Evolutionary conservation across 306 rosid species (phyloP).

Genomic region (Prunus dulcis): DNA sequence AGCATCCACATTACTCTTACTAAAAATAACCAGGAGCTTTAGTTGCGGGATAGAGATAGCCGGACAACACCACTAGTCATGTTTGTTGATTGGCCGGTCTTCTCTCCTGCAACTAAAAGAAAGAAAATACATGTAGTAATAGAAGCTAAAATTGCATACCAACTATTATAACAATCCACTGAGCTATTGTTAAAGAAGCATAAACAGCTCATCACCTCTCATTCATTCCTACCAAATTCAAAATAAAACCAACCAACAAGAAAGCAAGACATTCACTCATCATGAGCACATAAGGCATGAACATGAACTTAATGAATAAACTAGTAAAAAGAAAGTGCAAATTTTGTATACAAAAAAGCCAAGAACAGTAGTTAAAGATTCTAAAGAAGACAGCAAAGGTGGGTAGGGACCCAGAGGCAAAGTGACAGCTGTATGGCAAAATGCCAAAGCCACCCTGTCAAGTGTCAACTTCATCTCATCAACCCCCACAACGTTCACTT

Average conservation of each 20-base stretch:
- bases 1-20: neutral
- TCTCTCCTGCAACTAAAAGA: no score
- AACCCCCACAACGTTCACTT: constrained; percentile 6
- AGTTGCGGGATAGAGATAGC: no score
- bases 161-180: neutral
- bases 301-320: neutral
- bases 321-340: neutral
- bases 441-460: constrained; percentile 30
- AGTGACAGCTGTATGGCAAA: constrained; percentile 36
- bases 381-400: constrained; percentile 28
- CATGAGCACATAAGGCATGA: neutral
- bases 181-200: neutral
- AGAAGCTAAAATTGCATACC: no score
- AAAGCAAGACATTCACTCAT: constrained; percentile 18
- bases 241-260: neutral
- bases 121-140: no score
- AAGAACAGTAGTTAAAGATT: constrained; percentile 14
- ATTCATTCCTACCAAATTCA: constrained; percentile 19
- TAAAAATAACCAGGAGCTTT: no score
- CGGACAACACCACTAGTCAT: no score
- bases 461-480: constrained; percentile 9
- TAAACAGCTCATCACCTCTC: constrained; percentile 17
- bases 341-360: neutral
- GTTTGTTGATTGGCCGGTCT: no score
- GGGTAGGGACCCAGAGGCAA: constrained; percentile 5